Evolutionary conservation across 2,329 filamentous ascomycete species (phyloP).

Genomic region (Pseudogymnoascus sp.): DNA sequence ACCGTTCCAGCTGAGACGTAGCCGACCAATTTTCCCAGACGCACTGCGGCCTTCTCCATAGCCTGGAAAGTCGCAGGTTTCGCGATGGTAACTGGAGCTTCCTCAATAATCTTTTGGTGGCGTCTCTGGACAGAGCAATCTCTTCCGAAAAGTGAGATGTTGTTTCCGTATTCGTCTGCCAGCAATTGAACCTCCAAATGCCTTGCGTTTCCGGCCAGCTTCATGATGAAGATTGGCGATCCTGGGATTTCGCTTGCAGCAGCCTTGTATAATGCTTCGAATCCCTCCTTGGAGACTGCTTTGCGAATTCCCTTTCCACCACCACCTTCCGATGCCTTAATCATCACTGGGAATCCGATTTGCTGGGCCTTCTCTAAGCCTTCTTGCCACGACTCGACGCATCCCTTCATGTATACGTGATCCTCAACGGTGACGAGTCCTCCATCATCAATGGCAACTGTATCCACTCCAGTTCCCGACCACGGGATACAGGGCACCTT

Average conservation of each 20-base stretch:
- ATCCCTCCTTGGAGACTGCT: slow-evolving; percentile 75
- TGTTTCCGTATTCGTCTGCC: slow-evolving; percentile 98
- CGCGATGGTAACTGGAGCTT: slow-evolving; percentile 94
- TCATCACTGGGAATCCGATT: slow-evolving; percentile 99
- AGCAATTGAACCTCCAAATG: slow-evolving; percentile 96
- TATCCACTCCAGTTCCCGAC: slow-evolving; percentile 86
- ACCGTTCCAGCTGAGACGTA: slow-evolving; percentile 99
- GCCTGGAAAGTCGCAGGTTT: slow-evolving; percentile 80
- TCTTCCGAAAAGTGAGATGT: slow-evolving; percentile 96
- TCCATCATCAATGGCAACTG: slow-evolving; percentile 67
- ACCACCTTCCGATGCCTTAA: slow-evolving; percentile 99
- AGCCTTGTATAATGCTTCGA: slow-evolving; percentile 82
- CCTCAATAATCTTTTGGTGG: slow-evolving; percentile 99
- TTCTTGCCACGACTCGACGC: slow-evolving; percentile 82
- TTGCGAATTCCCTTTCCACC: slow-evolving; percentile 99
- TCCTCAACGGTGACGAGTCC: slow-evolving; percentile 91
- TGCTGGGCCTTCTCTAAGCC: slow-evolving; percentile 76
- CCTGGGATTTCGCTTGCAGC: slow-evolving; percentile 96
- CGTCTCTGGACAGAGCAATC: slow-evolving; percentile 97
- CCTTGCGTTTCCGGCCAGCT: slow-evolving; percentile 89
- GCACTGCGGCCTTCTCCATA: slow-evolving; percentile 95
- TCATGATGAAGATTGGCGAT: slow-evolving; percentile 99
- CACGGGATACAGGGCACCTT: slow-evolving; percentile 97
- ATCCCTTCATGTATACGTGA: slow-evolving; percentile 79
- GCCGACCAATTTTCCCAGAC: slow-evolving; percentile 85